These are phyloP conservation scores for Talaromyces sp. DNA, from an alignment of 2,329 filamentous ascomycete species.

Conservation along the genomic window DNA sequence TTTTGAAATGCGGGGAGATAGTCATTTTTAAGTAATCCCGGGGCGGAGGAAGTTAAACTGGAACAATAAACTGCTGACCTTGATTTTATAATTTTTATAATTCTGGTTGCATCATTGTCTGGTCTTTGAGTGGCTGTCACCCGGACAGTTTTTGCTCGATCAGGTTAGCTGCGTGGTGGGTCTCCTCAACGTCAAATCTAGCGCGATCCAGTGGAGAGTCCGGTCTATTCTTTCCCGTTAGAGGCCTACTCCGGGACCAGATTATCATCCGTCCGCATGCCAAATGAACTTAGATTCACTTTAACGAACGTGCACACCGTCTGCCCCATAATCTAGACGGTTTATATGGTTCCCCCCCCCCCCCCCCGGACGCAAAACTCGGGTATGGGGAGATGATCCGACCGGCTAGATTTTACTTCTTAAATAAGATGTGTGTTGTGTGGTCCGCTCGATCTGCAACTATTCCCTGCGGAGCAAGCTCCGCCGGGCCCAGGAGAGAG, in stretches of 20 bases:
- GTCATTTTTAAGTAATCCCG: background rate
- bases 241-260: background rate
- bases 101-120: background rate
- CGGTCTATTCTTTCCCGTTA: conserved; percentile 12
- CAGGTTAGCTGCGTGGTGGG: conserved; percentile 10
- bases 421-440: background rate
- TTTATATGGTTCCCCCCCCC: background rate
- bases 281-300: no score
- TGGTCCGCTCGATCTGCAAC: background rate
- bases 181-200: conserved; percentile 1
- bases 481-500: background rate
- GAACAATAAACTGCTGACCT: background rate
- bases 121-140: background rate
- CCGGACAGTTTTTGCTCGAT: conserved; percentile 21
- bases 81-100: conserved; percentile 1
- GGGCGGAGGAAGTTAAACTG: background rate
- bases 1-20: background rate
- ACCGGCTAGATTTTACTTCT: background rate
- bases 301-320: background rate
- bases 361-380: background rate
- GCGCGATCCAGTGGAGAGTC: conserved; percentile 3
- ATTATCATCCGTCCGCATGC: background rate
- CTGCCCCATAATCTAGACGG: background rate
- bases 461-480: background rate
- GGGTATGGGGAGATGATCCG: background rate